Evolutionary conservation across 2,329 filamentous ascomycete species (phyloP), one percentile per base, ranked within the genome.

Genomic region (Alternaria rosae): DNA sequence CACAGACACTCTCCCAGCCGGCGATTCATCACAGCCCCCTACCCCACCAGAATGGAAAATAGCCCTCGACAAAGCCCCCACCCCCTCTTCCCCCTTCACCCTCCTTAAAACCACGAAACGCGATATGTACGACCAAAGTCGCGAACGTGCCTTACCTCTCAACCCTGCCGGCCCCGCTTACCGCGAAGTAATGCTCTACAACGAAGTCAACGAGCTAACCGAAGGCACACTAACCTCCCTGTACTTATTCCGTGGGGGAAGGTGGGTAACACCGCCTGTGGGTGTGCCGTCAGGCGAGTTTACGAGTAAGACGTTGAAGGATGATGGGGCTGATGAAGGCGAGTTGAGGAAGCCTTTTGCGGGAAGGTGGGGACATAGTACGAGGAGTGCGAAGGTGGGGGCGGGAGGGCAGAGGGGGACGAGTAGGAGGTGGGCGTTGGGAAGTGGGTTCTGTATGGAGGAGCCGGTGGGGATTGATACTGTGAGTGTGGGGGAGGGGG

Each of bases 41-140:
- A 7, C 65, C 8, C 64, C 73, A 6, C 67, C 72, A 30, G 54
- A 76, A 55, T 89, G 85, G 84, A 73, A 67, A n/a, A 70, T 90
- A 15, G 78, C 81, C 13, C 71, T 90, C 12, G 89, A 91, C 75
- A 80, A 81, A 0, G 60, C 79, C 26, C 71, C 81, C 4, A 91
- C 85, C 0, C 71, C 76, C 0, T 82, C 85, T 0, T 85, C 85
- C 0, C 85, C 88, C n/a, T 91, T 90, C 73, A 97, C 94, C 0
- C 89, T 90, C 60, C 92, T 91, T 82, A 98, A 99, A 79, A 98
- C 94, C 0, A 95, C 92, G 0, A 82, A 85, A 50, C 88, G 94
- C 13, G 81, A 83, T 10, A 84, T 89, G 75, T 98, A 98, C 77
- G 87, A 91, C 47, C 82, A 81, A 3, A 92, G 93, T 1, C 87